Base-by-base conservation (phyloP, 139 green algal genomes). In the Spirogloea muscicola region DNA sequence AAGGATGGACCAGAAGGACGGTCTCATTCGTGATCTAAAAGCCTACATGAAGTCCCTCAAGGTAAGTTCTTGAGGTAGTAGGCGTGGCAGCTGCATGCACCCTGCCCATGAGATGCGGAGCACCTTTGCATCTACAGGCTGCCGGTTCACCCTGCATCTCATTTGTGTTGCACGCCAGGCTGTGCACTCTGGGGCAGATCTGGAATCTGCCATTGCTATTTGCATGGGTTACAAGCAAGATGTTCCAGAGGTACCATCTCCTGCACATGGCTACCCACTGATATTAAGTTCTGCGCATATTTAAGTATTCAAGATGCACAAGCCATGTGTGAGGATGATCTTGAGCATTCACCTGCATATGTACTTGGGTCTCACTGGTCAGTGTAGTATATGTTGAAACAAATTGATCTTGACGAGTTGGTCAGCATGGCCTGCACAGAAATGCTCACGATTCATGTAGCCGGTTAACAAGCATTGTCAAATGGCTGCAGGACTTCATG, bases 31-130 rank as follows among this genome's bases (percentile, higher is more conserved):
- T 25, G 94, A 98, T 72, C 95, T 98, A 80, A 59, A 83, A 33
- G 88, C 93, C 84, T 98, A 98, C 81, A 85, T 98, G 67, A 87
- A 84, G 55, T 96, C 96, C 51, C 85, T 98, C 27, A 97, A 84
- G 62, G 71, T 79, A 58, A 71, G 61, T 51, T 13, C 64, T 63
- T 66, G 21, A 21, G 21, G 18, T 21, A 55, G 46, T 21, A 55
- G 21, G 46, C 21, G 21, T 55, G 21, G 46, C 21, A 55, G 46
- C 21, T 55, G n/a, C n/a, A n/a, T n/a, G n/a, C n/a, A n/a, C n/a
- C 21, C n/a, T 55, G 46, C n/a, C n/a, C n/a, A 21, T 31, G n/a
- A n/a, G 21, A 55, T 31, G n/a, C 21, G 46, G 46, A 21, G 21
- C n/a, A 55, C 21, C 46, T 55, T 21, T 55, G n/a, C n/a, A n/a